Percentiles rank a stretch among this genome's conserved stretches.
phyloP scores from a whole-genome alignment of 129 eudicot species.

The Flaveria brownii region DNA sequence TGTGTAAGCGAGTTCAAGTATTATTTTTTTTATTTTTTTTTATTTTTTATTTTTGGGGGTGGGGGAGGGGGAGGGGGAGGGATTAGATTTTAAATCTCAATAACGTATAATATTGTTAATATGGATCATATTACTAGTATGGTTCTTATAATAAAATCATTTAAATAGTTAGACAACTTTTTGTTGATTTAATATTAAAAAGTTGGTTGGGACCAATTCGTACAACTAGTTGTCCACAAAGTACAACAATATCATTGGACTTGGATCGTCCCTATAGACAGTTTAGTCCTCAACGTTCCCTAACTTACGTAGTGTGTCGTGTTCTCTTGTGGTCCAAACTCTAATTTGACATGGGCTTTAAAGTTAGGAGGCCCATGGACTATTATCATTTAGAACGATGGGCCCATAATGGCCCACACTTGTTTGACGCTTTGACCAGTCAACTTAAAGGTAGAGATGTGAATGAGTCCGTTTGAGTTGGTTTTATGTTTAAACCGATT shows the following conservation, averaged over 20 bases:
- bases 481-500: too few species aligned
- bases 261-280: constrained; percentile 17
- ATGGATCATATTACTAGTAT: too few species aligned
- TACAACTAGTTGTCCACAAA: constrained; percentile 1
- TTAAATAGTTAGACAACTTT: background rate
- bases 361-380: constrained; percentile 9
- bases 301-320: constrained; percentile 24
- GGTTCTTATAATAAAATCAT: background rate
- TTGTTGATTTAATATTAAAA: background rate
- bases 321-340: constrained; percentile 41
- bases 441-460: background rate
- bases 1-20: too few species aligned
- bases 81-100: too few species aligned
- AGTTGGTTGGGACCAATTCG: background rate
- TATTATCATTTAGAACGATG: background rate
- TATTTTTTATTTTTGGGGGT: too few species aligned
- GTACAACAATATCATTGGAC: constrained; percentile 10
- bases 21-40: too few species aligned
- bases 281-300: background rate
- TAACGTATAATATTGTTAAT: too few species aligned
- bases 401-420: constrained; percentile 16
- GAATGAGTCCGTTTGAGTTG: too few species aligned
- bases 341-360: constrained; percentile 20
- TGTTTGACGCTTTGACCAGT: background rate
- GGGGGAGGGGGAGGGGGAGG: too few species aligned